phyloP scores from a whole-genome alignment of 2,329 filamentous ascomycete genomes.

The Myriosclerotinia curreyana region DNA sequence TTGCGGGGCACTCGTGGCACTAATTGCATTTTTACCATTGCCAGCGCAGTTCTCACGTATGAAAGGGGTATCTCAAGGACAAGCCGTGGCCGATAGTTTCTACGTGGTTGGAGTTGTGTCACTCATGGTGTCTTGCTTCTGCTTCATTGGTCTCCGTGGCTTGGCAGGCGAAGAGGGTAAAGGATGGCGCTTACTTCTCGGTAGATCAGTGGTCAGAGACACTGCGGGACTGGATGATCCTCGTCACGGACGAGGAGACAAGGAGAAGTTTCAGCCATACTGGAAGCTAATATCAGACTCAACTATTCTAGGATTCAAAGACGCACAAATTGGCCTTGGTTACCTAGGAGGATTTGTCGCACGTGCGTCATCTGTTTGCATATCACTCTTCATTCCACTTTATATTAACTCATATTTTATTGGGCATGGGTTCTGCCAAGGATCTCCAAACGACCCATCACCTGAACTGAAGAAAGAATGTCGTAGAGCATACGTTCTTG shows the following conservation, averaged over 20 bases:
- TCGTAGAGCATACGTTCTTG: constrained; percentile 79
- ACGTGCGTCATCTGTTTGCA: constrained; percentile 88
- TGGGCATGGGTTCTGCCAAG: constrained; percentile 71
- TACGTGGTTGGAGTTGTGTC: constrained; percentile 78
- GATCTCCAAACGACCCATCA: constrained; percentile 59
- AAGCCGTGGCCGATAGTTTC: constrained; percentile 79
- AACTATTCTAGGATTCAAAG: constrained; percentile 67
- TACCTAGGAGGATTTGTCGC: constrained; percentile 95
- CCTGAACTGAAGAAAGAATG: constrained; percentile 83
- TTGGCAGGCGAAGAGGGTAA: constrained; percentile 74
- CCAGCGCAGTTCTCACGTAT: constrained; percentile 73
- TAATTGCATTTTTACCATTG: constrained; percentile 79
- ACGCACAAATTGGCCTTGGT: constrained; percentile 76
- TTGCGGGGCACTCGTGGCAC: constrained; percentile 81
- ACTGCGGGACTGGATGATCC: constrained; percentile 23
- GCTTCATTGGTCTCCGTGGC: constrained; percentile 71
- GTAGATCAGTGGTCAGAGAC: constrained; percentile 31
- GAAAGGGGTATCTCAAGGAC: constrained; percentile 66
- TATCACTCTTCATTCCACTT: constrained; percentile 90
- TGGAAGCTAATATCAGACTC: constrained; percentile 60
- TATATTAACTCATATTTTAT: constrained; percentile 92
- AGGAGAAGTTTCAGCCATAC: constrained; percentile 49
- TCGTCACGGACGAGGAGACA: constrained; percentile 8
- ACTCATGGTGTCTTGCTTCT: constrained; percentile 67
- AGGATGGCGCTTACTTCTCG: constrained; percentile 60